Percentiles rank a stretch among this genome's conserved stretches.
These are phyloP conservation scores for Paecilomyces formosus DNA, from an alignment of 2,329 filamentous ascomycete species.

Conservation along the genomic window DNA sequence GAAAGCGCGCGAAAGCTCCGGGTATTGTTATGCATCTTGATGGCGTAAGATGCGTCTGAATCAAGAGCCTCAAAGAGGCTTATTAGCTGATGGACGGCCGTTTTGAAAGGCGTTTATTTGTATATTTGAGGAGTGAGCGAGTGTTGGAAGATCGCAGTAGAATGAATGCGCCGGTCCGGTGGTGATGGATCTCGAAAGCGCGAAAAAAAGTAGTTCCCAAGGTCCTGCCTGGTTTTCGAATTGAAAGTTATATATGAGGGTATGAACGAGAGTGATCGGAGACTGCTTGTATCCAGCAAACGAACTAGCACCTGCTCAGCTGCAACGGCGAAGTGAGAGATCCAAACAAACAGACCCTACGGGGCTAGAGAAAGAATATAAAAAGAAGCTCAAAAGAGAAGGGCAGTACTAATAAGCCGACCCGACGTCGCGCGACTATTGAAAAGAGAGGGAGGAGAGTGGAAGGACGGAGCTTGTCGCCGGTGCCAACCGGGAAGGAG, in stretches of 20 bases:
- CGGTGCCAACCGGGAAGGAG: not conserved
- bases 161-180: not conserved
- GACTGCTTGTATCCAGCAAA: slow-evolving; percentile 1
- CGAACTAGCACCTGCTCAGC: slow-evolving; percentile 4
- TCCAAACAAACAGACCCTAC: not conserved
- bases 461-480: not conserved
- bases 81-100: slow-evolving; percentile 11
- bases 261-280: not conserved
- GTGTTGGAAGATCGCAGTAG: slow-evolving; percentile 2
- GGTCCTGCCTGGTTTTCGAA: not conserved
- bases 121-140: not conserved
- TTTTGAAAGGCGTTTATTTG: slow-evolving; percentile 3
- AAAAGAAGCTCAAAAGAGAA: not conserved
- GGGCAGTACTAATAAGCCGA: not conserved
- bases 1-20: slow-evolving; percentile 5
- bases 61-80: slow-evolving; percentile 14
- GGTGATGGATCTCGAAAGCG: not conserved
- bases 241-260: not conserved
- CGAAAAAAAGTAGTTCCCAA: not conserved
- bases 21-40: slow-evolving; percentile 6
- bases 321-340: not conserved
- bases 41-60: not conserved
- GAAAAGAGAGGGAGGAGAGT: not conserved
- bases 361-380: not conserved
- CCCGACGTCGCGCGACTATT: not conserved